These are phyloP conservation scores for Globisporangium iwayamae DNA, from an alignment of 352 stramenopile genomes.

Conservation along the genomic window DNA sequence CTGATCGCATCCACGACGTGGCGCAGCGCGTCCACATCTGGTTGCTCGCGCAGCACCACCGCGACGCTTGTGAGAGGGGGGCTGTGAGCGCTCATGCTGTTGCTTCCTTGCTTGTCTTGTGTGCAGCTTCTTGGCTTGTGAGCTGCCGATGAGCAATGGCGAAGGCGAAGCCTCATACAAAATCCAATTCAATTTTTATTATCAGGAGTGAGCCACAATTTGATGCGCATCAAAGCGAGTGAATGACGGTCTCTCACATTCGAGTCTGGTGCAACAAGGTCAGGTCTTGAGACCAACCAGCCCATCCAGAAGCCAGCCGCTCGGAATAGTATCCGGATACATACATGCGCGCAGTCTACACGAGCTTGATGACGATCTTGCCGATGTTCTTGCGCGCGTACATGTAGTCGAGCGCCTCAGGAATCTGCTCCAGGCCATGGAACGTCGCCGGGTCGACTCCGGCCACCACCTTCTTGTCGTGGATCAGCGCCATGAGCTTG, in stretches of 20 bases:
- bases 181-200: too few species aligned
- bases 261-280: too few species aligned
- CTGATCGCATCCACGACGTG: not conserved
- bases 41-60: not conserved
- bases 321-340: too few species aligned
- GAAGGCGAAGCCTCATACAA: too few species aligned
- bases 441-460: conserved; percentile 24
- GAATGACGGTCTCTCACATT: too few species aligned
- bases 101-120: not conserved
- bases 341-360: not conserved
- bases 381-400: conserved; percentile 39
- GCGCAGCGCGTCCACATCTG: not conserved
- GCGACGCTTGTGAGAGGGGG: not conserved
- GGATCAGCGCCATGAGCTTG: conserved; percentile 40
- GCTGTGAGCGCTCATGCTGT: not conserved
- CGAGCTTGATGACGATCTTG: conserved; percentile 47
- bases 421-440: conserved; percentile 31
- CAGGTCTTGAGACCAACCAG: too few species aligned
- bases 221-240: too few species aligned
- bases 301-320: too few species aligned
- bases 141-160: too few species aligned
- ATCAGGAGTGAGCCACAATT: too few species aligned
- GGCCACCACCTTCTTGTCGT: conserved; percentile 29
- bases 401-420: conserved; percentile 37
- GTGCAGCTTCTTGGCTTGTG: not conserved